Evolutionary conservation across 2,329 filamentous ascomycete genomes (phyloP), one percentile per base, ranked within the genome.

Genomic region (Ramularia collo-cygni): DNA sequence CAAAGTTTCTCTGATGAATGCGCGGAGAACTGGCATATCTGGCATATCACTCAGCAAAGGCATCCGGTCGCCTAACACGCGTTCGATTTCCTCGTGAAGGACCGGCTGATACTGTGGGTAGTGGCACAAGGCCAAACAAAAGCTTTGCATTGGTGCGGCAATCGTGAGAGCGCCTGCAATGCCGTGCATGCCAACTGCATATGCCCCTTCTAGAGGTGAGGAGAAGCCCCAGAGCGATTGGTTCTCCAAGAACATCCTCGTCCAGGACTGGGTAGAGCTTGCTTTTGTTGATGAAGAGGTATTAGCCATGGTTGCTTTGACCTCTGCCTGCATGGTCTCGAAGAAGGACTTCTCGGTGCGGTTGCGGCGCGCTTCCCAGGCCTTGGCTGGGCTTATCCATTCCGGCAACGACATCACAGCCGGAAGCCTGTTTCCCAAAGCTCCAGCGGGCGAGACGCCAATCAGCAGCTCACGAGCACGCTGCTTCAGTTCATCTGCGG

Each of bases 1-100:
- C n/a, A 76, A 55, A 10, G 71, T 74, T 58, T 79, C 76, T 57
- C 78, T 76, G 17, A 78, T 59, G 29, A 72, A 72, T 1, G 75
- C 75, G 12, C 74, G 63, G 8, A 77, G 65, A 0, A 65, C 73
- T 1, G 75, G 75, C 14, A 79, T 58, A 12, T 68, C 57, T 2
- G 69, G 59, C 48, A 68, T 70, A 50, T 79, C 72, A 6, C 62
- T 60, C 24, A 71, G 65, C 10, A 60, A 69, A 0, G 75, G 75
- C 61, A 77, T 65, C 14, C 70, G 65, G 42, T 73, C 66, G 12
- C 73, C 73, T 39, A 72, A 75, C 1, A 77, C 71, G 7, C 65
- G 58, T 47, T 79, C 76, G 10, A 79, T 67, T 55, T 80, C 75
- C 32, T 70, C 72, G 53, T 79, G 74, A 4, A 71, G 40, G 10